These are phyloP conservation scores for Kwoniella shandongensis DNA, from an alignment of 768 basidiomycete genomes.

Conservation along the genomic window DNA sequence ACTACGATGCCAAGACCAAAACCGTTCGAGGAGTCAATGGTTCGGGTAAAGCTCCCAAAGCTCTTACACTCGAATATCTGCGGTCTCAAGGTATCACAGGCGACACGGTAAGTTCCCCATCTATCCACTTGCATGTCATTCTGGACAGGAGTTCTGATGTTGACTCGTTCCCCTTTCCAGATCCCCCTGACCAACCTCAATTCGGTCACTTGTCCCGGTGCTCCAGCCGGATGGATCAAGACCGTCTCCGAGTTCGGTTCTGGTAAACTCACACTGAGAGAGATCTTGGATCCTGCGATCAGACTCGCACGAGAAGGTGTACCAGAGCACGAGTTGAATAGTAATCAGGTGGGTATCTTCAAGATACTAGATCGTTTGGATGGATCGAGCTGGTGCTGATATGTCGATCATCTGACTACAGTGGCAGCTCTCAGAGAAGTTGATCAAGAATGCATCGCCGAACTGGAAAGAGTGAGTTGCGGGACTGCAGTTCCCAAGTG, in stretches of 20 bases:
- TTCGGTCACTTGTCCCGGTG: slow-evolving; percentile 70
- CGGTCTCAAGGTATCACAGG: slow-evolving; percentile 69
- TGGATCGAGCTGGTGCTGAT: slow-evolving; percentile 9
- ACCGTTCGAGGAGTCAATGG: slow-evolving; percentile 86
- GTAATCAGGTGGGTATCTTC: slow-evolving; percentile 58
- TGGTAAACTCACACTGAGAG: slow-evolving; percentile 65
- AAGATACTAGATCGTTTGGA: neutral
- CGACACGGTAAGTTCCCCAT: slow-evolving; percentile 33
- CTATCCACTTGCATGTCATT: no score
- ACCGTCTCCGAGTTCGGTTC: slow-evolving; percentile 79
- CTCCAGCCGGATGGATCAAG: slow-evolving; percentile 94
- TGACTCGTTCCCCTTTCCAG: no score
- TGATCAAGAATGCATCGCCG: slow-evolving; percentile 79
- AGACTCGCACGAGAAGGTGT: slow-evolving; percentile 89
- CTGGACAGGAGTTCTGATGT: neutral
- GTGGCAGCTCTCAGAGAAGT: slow-evolving; percentile 64
- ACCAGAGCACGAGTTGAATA: slow-evolving; percentile 82
- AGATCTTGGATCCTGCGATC: slow-evolving; percentile 85
- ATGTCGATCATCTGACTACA: slow-evolving; percentile 21
- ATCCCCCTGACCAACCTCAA: slow-evolving; percentile 83
- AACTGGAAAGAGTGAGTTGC: slow-evolving; percentile 64
- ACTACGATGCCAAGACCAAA: slow-evolving; percentile 80
- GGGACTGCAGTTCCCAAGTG: neutral
- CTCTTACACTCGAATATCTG: slow-evolving; percentile 71
- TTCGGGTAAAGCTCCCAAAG: slow-evolving; percentile 81